These are phyloP conservation scores for Acorus calamus DNA, from an alignment of 106 monocot genomes.

Conservation along the genomic window DNA sequence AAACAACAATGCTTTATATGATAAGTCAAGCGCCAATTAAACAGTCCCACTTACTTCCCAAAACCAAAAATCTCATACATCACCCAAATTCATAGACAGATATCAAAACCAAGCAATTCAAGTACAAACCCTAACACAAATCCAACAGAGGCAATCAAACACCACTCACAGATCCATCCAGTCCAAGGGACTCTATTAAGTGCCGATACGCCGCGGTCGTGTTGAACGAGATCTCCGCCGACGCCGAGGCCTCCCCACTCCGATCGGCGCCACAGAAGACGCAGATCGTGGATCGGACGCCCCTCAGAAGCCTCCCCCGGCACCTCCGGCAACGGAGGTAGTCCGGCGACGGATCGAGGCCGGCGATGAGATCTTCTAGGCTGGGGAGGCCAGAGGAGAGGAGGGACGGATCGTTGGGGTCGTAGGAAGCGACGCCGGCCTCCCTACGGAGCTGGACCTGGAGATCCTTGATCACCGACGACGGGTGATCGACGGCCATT, in stretches of 20 bases:
- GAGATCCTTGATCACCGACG: constrained; percentile 41
- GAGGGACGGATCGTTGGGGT: constrained; percentile 17
- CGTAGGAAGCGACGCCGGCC: constrained; percentile 31
- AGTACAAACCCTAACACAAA: background rate
- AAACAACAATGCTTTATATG: too few species aligned
- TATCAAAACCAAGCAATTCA: background rate
- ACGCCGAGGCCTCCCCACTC: constrained; percentile 17
- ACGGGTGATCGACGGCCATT: constrained; percentile 49
- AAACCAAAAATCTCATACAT: too few species aligned
- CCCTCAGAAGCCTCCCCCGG: constrained; percentile 37
- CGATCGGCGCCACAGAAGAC: constrained; percentile 48
- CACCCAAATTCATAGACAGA: too few species aligned
- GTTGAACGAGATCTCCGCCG: constrained; percentile 36
- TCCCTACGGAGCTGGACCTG: constrained; percentile 29
- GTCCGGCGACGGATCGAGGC: constrained; percentile 26
- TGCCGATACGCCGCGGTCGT: constrained; percentile 39
- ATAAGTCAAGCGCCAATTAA: too few species aligned
- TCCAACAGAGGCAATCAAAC: background rate
- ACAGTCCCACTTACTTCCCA: too few species aligned
- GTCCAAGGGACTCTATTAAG: constrained; percentile 50
- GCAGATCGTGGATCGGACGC: constrained; percentile 43
- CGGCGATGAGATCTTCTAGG: constrained; percentile 28
- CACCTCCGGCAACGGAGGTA: constrained; percentile 42
- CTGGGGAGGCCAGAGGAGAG: constrained; percentile 11
- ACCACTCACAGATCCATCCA: constrained; percentile 74